Conservation (phyloP, 768 basidiomycete genomes). For the Inosperma sp. region DNA sequence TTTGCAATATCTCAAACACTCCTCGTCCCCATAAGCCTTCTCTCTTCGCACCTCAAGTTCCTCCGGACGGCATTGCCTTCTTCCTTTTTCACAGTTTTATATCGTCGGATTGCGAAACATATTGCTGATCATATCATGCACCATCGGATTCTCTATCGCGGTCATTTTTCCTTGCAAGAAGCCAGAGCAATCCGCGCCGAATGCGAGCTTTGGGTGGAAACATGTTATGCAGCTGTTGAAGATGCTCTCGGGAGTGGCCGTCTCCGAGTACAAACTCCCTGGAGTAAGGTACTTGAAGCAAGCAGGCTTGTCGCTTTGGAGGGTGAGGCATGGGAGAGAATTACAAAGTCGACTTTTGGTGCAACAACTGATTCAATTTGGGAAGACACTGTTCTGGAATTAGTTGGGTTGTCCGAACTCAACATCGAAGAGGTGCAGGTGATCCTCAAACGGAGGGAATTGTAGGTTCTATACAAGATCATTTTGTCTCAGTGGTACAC, state of each 20-base stretch:
- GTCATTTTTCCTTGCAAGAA: constrained; percentile 57
- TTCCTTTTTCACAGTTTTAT: constrained; percentile 54
- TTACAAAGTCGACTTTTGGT: constrained; percentile 49
- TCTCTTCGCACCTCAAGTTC: constrained; percentile 74
- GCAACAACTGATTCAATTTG: constrained; percentile 44
- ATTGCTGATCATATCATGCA: constrained; percentile 78
- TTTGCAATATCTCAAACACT: constrained; percentile 64
- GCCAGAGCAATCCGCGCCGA: constrained; percentile 65
- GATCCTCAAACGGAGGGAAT: constrained; percentile 46
- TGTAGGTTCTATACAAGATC: constrained; percentile 12
- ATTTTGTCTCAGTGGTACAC: constrained; percentile 11
- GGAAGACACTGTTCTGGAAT: constrained; percentile 49
- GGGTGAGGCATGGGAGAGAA: constrained; percentile 45
- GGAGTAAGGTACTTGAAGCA: constrained; percentile 68
- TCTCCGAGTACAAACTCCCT: constrained; percentile 64
- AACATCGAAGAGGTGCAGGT: constrained; percentile 55
- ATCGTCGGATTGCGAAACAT: constrained; percentile 66
- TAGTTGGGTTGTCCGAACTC: constrained; percentile 59
- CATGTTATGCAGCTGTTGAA: constrained; percentile 57
- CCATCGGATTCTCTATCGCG: constrained; percentile 75
- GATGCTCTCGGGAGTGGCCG: constrained; percentile 42
- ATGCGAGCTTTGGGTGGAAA: constrained; percentile 79
- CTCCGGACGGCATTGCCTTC: constrained; percentile 62
- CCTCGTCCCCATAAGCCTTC: constrained; percentile 67
- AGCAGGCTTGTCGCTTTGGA: constrained; percentile 63